A percentile compares a stretch with the other conserved stretches of the same genome.
phyloP scores from a whole-genome alignment of 345 rosid genomes.

The Adansonia digitata region DNA sequence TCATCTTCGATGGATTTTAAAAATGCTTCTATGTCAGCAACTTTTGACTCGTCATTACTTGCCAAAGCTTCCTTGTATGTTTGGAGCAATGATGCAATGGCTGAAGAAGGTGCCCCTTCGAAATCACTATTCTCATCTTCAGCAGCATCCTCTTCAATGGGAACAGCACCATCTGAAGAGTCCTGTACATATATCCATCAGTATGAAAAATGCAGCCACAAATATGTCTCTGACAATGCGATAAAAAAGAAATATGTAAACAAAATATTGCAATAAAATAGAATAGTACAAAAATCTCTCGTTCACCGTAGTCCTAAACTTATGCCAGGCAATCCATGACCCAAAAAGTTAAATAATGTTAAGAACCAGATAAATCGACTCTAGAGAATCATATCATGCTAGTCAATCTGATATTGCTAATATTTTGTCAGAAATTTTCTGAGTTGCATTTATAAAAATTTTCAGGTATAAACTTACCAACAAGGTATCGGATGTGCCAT shows the following conservation, averaged over 20 bases:
- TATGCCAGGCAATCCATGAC: neutral
- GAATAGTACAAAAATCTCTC: neutral
- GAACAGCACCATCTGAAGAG: slow-evolving; percentile 45
- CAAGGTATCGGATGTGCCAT: neutral
- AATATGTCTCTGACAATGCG: neutral
- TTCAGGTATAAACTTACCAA: neutral
- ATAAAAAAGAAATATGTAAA: neutral
- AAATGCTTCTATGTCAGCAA: slow-evolving; percentile 62
- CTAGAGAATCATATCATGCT: neutral
- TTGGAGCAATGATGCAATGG: slow-evolving; percentile 36
- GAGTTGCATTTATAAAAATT: neutral
- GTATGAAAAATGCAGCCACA: neutral
- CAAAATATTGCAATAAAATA: neutral
- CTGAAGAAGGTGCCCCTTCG: slow-evolving; percentile 51
- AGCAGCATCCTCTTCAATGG: slow-evolving; percentile 29
- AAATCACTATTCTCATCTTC: slow-evolving; percentile 31
- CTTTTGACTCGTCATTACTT: slow-evolving; percentile 46
- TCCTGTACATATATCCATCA: slow-evolving; percentile 50
- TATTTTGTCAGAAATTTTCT: neutral
- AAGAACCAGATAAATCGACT: neutral
- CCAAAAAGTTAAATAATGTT: neutral
- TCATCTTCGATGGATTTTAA: slow-evolving; percentile 68
- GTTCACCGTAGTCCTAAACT: neutral
- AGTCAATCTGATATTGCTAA: neutral
- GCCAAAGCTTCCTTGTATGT: slow-evolving; percentile 69